A percentile compares a stretch with the other conserved stretches of the same genome.
These are phyloP conservation scores for Colletotrichum aenigma DNA, from an alignment of 2,329 filamentous ascomycete species.

Conservation along the genomic window DNA sequence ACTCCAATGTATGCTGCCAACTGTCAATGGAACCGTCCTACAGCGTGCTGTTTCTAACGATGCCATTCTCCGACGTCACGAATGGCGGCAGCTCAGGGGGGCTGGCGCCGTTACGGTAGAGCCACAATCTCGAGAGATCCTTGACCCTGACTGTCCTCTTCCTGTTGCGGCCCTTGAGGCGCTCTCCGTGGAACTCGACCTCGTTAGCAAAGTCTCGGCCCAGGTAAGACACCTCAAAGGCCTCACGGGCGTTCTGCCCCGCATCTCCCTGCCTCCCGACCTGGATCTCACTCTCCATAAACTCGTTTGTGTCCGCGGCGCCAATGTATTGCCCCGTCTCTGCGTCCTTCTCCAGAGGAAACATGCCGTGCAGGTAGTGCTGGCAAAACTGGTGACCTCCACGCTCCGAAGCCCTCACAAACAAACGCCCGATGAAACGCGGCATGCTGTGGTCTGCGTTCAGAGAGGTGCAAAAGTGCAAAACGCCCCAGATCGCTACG, in stretches of 20 bases:
- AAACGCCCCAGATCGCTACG: conserved; percentile 75
- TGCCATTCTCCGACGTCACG: conserved; percentile 37
- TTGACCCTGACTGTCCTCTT: conserved; percentile 53
- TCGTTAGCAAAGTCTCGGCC: conserved; percentile 41
- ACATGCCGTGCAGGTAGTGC: conserved; percentile 68
- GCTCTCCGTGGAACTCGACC: conserved; percentile 42
- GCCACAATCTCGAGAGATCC: conserved; percentile 66
- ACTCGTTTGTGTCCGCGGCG: conserved; percentile 55
- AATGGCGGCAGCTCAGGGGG: conserved; percentile 48
- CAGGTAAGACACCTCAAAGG: conserved; percentile 51
- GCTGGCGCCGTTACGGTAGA: conserved; percentile 63
- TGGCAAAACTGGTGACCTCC: conserved; percentile 61
- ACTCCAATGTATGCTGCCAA: background rate
- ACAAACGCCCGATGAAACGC: conserved; percentile 67
- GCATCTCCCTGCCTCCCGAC: conserved; percentile 48
- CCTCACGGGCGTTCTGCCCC: conserved; percentile 48
- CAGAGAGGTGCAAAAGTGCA: conserved; percentile 58
- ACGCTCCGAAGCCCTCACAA: conserved; percentile 44
- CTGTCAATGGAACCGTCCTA: conserved; percentile 17
- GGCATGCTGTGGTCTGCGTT: conserved; percentile 49
- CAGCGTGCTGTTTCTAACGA: conserved; percentile 43
- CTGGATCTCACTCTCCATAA: conserved; percentile 64
- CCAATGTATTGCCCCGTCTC: conserved; percentile 45
- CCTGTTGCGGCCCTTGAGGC: conserved; percentile 25
- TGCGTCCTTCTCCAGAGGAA: conserved; percentile 51